Conservation (phyloP, 106 monocot species). For the Platanthera guangdongensis region DNA sequence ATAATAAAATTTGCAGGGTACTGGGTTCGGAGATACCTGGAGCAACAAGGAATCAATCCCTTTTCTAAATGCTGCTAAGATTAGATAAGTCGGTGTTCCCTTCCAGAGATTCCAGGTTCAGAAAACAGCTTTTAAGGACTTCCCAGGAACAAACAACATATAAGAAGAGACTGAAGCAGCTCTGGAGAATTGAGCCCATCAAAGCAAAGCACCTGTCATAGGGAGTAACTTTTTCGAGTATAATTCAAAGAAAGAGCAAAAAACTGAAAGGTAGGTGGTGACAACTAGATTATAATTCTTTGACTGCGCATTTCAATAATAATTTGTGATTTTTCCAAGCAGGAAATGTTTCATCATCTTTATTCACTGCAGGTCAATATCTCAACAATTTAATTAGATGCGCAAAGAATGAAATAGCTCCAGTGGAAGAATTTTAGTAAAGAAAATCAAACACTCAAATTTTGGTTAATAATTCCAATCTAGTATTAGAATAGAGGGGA, state of each 20-base stretch:
- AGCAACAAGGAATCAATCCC: constrained; percentile 41
- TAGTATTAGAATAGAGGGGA: no score
- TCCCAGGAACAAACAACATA: constrained; percentile 7
- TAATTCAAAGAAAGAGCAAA: constrained; percentile 7
- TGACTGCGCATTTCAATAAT: no score
- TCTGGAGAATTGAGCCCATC: neutral
- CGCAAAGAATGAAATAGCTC: no score
- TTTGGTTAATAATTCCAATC: no score
- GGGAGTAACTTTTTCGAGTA: neutral
- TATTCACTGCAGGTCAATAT: no score
- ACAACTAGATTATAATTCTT: no score
- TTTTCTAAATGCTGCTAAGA: constrained; percentile 20
- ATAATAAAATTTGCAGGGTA: neutral
- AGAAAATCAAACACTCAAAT: no score
- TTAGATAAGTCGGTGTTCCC: constrained; percentile 26
- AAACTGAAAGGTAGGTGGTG: constrained; percentile 7
- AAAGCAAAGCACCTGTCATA: constrained; percentile 18
- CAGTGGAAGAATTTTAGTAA: no score
- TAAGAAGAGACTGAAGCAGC: constrained; percentile 20
- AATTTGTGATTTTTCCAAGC: no score
- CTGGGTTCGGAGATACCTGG: constrained; percentile 35
- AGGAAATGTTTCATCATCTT: no score
- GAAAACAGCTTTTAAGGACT: constrained; percentile 36
- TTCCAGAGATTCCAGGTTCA: constrained; percentile 44
- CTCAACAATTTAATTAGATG: no score